phyloP scores from a whole-genome alignment of 768 basidiomycete species.

The Trametes cubensis region DNA sequence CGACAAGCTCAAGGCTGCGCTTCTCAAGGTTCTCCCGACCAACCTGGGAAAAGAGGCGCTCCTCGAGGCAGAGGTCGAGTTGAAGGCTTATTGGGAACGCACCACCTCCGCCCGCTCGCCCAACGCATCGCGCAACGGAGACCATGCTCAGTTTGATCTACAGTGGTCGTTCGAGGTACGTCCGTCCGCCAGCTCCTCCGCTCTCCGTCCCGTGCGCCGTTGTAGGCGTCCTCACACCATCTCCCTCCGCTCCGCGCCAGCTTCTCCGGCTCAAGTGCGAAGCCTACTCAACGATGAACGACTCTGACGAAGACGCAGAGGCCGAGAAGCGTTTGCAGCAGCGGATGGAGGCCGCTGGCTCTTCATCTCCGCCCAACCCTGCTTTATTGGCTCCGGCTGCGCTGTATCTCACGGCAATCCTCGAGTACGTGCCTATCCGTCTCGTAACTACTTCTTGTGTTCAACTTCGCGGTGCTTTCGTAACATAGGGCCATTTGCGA shows the following conservation, averaged over 20 bases:
- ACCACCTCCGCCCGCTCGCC: conserved; percentile 46
- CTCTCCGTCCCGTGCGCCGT: conserved; percentile 11
- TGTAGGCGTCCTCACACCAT: not conserved
- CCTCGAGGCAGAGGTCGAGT: conserved; percentile 89
- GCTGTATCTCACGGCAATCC: conserved; percentile 87
- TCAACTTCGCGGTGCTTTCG: conserved; percentile 18
- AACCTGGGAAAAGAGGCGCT: conserved; percentile 89
- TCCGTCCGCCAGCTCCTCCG: conserved; percentile 19
- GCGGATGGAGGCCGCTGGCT: conserved; percentile 57
- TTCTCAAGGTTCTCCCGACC: conserved; percentile 75
- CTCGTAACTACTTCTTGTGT: conserved; percentile 22
- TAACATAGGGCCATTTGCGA: conserved; percentile 78
- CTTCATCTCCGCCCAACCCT: conserved; percentile 50
- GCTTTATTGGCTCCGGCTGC: conserved; percentile 77
- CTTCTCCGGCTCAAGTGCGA: conserved; percentile 85
- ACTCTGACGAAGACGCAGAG: conserved; percentile 72
- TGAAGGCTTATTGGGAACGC: conserved; percentile 87
- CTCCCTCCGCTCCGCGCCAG: conserved; percentile 38
- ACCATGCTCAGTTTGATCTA: conserved; percentile 58
- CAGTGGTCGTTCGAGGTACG: conserved; percentile 76
- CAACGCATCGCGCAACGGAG: conserved; percentile 50
- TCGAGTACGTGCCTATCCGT: conserved; percentile 69
- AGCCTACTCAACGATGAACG: conserved; percentile 84
- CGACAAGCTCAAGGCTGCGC: conserved; percentile 69
- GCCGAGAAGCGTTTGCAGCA: conserved; percentile 66